Percentiles rank a stretch among this genome's conserved stretches.
Conservation (phyloP, 2,329 filamentous ascomycete species). For the Colletotrichum sojae region DNA sequence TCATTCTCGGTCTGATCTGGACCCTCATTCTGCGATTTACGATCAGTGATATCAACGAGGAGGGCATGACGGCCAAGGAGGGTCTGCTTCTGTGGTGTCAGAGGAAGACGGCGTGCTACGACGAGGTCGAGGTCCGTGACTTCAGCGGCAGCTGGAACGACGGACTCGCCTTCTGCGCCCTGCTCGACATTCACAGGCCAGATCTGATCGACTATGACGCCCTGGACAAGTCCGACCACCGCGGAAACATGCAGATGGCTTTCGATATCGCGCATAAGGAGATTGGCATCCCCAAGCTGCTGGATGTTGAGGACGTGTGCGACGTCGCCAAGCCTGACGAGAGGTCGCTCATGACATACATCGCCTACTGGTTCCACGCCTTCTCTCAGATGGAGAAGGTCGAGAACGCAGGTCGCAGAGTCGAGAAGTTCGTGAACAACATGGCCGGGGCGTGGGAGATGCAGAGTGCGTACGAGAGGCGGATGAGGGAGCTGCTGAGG, state of each 20-base stretch:
- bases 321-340: slow-evolving; percentile 97
- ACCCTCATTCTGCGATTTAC: slow-evolving; percentile 98
- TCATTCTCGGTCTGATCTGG: slow-evolving; percentile 97
- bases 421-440: slow-evolving; percentile 98
- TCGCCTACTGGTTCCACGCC: slow-evolving; percentile 99
- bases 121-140: slow-evolving; percentile 94
- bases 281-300: slow-evolving; percentile 94
- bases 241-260: slow-evolving; percentile 96
- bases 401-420: slow-evolving; percentile 94
- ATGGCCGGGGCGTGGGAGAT: slow-evolving; percentile 99
- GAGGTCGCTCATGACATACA: slow-evolving; percentile 98
- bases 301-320: slow-evolving; percentile 98
- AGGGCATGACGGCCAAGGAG: slow-evolving; percentile 98
- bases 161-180: slow-evolving; percentile 94
- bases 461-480: slow-evolving; percentile 94
- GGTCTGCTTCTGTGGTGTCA: slow-evolving; percentile 97
- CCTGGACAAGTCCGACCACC: slow-evolving; percentile 93
- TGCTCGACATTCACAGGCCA: slow-evolving; percentile 96
- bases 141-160: slow-evolving; percentile 98
- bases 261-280: slow-evolving; percentile 97
- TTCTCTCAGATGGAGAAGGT: slow-evolving; percentile 99
- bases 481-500: slow-evolving; percentile 86
- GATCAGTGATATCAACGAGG: slow-evolving; percentile 98
- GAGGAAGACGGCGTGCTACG: slow-evolving; percentile 97
- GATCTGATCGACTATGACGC: slow-evolving; percentile 97